Evolutionary conservation across 2,329 filamentous ascomycete genomes (phyloP).

Genomic region (Ophiostoma sp.): DNA sequence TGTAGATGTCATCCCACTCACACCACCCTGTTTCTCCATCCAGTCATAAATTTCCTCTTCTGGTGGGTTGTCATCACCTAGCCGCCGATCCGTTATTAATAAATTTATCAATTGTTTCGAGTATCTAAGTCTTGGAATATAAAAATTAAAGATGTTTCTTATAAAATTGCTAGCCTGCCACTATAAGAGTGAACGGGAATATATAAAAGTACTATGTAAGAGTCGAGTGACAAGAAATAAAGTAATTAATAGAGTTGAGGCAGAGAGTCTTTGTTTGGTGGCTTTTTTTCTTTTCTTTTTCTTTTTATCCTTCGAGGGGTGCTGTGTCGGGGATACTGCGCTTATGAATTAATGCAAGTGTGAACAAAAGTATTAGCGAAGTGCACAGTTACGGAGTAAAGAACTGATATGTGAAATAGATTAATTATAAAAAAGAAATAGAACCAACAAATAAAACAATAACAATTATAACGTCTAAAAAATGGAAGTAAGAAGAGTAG

Average conservation of each 20-base stretch:
- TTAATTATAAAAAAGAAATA: neutral
- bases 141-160: neutral
- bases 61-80: conserved; percentile 13
- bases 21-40: conserved; percentile 7
- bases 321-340: neutral
- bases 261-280: neutral
- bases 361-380: neutral
- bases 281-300: neutral
- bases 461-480: neutral
- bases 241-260: too few species aligned
- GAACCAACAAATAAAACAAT: neutral
- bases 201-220: too few species aligned
- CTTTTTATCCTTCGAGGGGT: neutral
- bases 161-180: neutral
- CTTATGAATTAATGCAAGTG: neutral
- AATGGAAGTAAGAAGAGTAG: neutral
- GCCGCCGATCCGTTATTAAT: neutral
- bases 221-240: too few species aligned
- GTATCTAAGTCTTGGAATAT: neutral
- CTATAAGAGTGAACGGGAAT: neutral
- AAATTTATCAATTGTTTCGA: neutral
- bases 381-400: neutral
- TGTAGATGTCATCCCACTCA: conserved; percentile 15
- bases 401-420: neutral
- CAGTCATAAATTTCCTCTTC: conserved; percentile 17